A percentile compares a stretch with the other conserved stretches of the same genome.
These are phyloP conservation scores for Hydrangea macrophylla DNA, from an alignment of 148 eudicot species.

Conservation along the genomic window DNA sequence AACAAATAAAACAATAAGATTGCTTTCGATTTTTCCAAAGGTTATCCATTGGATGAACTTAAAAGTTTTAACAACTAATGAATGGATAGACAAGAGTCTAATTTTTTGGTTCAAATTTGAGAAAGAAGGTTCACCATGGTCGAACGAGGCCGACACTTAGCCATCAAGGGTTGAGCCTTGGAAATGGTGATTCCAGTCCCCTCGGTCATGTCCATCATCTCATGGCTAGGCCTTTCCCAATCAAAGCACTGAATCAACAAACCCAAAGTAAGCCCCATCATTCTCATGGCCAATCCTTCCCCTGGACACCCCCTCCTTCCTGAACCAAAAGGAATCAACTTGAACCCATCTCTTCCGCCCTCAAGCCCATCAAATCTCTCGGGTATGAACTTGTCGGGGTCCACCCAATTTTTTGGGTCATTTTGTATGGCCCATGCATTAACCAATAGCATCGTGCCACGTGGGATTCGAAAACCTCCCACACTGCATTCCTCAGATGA, in stretches of 20 bases:
- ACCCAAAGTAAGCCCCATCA: slow-evolving; percentile 19
- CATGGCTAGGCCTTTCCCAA: slow-evolving; percentile 20
- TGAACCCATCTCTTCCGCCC: slow-evolving; percentile 15
- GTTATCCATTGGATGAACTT: too few relatives aligned
- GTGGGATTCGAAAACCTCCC: slow-evolving; percentile 27
- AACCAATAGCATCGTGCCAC: slow-evolving; percentile 32
- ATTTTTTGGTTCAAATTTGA: not conserved
- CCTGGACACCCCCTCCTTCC: slow-evolving; percentile 26
- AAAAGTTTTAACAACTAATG: too few relatives aligned
- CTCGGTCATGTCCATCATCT: slow-evolving; percentile 11
- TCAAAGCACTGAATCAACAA: slow-evolving; percentile 34
- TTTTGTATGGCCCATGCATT: slow-evolving; percentile 45
- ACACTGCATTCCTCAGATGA: slow-evolving; percentile 21
- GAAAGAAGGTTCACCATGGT: not conserved
- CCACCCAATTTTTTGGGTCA: slow-evolving; percentile 30
- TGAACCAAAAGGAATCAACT: slow-evolving; percentile 31
- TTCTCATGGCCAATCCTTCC: slow-evolving; percentile 23
- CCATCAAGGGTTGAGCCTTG: not conserved
- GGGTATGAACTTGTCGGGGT: slow-evolving; percentile 28
- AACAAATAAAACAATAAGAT: too few relatives aligned
- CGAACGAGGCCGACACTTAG: not conserved
- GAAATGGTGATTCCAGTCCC: not conserved
- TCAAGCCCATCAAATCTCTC: slow-evolving; percentile 33
- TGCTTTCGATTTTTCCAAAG: too few relatives aligned
- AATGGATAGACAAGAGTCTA: too few relatives aligned